A percentile compares a stretch with the other conserved stretches of the same genome.
Conservation (phyloP, 225 moss, liverwort and hornwort species). For the Pseudoscleropodium purum region DNA sequence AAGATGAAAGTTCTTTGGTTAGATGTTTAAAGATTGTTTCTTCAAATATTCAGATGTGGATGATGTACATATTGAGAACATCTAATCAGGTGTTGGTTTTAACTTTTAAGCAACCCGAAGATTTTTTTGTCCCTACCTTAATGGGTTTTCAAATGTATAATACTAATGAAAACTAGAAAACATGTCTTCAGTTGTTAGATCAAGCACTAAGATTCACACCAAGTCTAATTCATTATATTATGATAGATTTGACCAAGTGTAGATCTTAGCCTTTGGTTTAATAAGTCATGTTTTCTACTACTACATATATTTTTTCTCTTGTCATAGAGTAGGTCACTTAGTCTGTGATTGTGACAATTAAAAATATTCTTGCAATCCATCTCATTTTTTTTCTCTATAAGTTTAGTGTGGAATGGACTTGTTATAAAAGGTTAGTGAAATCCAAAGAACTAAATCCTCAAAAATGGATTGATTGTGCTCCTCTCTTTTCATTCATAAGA, state of each 20-base stretch:
- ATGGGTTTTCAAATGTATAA: background rate
- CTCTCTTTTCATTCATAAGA: background rate
- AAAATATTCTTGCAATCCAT: background rate
- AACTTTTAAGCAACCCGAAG: accelerated
- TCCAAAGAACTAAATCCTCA: background rate
- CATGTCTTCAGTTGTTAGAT: accelerated
- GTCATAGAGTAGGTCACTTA: background rate
- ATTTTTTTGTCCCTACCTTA: background rate
- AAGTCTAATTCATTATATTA: background rate
- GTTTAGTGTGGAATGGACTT: background rate
- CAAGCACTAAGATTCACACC: background rate
- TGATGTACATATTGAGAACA: background rate
- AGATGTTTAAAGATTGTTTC: background rate
- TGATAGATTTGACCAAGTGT: background rate
- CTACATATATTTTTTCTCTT: background rate
- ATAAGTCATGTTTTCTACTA: background rate
- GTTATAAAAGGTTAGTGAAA: background rate
- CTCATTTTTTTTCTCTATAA: background rate
- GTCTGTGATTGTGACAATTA: background rate
- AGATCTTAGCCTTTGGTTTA: background rate
- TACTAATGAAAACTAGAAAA: accelerated
- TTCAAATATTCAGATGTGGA: no score
- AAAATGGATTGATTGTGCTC: accelerated
- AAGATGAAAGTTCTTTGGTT: background rate
- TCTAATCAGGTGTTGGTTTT: background rate